Evolutionary conservation across 805 yeast species (phyloP), one percentile per base, ranked within the genome.

Genomic region (Wickerhamiella slavikovae): DNA sequence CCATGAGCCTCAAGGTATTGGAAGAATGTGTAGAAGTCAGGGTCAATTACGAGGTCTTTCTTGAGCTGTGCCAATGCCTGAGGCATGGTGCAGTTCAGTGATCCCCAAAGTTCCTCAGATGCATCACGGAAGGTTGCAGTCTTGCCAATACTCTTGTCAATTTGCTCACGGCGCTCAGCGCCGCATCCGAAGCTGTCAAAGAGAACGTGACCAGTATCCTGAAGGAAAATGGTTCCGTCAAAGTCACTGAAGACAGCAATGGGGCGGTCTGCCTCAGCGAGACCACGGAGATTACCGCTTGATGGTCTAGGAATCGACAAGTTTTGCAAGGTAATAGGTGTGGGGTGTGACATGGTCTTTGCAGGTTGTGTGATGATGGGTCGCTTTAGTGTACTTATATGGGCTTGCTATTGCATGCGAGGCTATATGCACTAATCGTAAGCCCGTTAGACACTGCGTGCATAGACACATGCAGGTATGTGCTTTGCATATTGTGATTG

Each of bases 151-250:
- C 51, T 41, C 25, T 38, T 32, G 39, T 56, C 62, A 25, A 57
- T 45, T 30, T 42, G 38, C 38, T 44, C 45, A 24, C 62, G 51
- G 28, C 38, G 36, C 36, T 46, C 55, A 10, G 44, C 34, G 12
- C 62, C 62, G 29, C 60, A 54, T 30, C 62, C 62, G 33, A 43
- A 52, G 32, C 47, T 38, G 42, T 57, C 62, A 33, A 57, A 57
- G 32, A 57, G 45, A n/a, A 57, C 50, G 32, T 57, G 62, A 31
- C 62, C 62, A 13, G 62, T 55, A 34, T 57, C 62, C 39, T 57
- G 62, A 30, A 50, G 45, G 41, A 57, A 57, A 29, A 57, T 56
- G 25, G 62, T 57, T 27, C 62, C 62, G 40, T 57, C 62, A 38
- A 57, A 57, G 43, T 57, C 62, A 29, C 54, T 40, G 32, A 41